Evolutionary conservation across 2,329 filamentous ascomycete species (phyloP).

Genomic region (Diaporthe eres): DNA sequence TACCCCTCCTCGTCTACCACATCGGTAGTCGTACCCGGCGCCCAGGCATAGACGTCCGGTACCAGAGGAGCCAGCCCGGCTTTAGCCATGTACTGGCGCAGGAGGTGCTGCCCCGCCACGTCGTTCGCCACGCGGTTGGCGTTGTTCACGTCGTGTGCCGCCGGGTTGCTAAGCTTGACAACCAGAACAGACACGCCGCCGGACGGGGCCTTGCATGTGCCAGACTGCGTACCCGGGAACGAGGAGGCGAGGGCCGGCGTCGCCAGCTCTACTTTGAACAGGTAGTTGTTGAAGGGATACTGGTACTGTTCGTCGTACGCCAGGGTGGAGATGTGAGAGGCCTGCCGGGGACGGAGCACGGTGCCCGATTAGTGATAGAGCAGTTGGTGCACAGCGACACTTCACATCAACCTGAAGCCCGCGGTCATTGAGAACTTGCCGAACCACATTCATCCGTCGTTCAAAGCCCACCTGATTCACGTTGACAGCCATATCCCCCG

Average conservation of each 20-base stretch:
- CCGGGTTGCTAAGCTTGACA: conserved; percentile 47
- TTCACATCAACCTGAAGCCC: not conserved
- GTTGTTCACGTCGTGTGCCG: conserved; percentile 45
- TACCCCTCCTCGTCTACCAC: conserved; percentile 34
- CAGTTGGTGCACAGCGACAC: too few species aligned
- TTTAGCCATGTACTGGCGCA: conserved; percentile 39
- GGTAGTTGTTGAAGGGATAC: conserved; percentile 47
- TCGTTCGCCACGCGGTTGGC: conserved; percentile 48
- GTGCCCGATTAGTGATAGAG: not conserved
- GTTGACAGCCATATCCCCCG: not conserved
- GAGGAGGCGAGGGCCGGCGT: conserved; percentile 34
- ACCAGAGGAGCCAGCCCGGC: conserved; percentile 38
- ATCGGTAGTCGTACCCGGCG: not conserved
- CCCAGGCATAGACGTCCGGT: conserved; percentile 47
- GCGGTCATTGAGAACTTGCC: not conserved
- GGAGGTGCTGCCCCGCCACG: conserved; percentile 45
- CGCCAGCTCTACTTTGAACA: conserved; percentile 45
- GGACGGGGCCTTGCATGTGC: conserved; percentile 37
- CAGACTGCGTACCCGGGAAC: conserved; percentile 42
- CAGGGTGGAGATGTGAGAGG: conserved; percentile 29
- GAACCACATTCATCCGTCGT: not conserved
- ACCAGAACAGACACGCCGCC: conserved; percentile 42
- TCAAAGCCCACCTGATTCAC: not conserved
- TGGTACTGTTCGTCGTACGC: conserved; percentile 42
- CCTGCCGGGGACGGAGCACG: not conserved